These are phyloP conservation scores for Kluyveromyces nonfermentans DNA, from an alignment of 805 yeast genomes.

Conservation along the genomic window DNA sequence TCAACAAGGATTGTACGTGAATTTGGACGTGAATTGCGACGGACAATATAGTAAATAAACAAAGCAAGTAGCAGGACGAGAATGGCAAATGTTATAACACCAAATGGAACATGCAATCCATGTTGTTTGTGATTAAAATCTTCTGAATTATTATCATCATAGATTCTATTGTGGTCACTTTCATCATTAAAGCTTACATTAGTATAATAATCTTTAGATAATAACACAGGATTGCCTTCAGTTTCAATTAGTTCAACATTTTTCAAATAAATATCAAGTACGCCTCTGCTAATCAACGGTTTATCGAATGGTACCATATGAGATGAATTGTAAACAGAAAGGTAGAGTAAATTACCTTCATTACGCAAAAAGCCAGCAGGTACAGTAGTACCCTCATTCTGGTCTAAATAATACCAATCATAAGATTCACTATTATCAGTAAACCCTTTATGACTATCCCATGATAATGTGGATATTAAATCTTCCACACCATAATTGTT, in stretches of 20 bases:
- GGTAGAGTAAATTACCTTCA: slow-evolving; percentile 69
- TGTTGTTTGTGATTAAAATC: slow-evolving; percentile 4
- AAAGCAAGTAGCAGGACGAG: slow-evolving; percentile 6
- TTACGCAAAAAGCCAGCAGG: slow-evolving; percentile 37
- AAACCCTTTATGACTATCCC: slow-evolving; percentile 47
- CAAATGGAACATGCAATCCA: no score
- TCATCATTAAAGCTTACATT: slow-evolving; percentile 4
- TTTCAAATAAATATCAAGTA: slow-evolving; percentile 45
- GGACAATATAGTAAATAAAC: slow-evolving; percentile 8
- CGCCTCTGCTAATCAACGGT: slow-evolving; percentile 58
- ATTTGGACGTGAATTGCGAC: slow-evolving; percentile 10
- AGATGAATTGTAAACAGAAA: slow-evolving; percentile 64
- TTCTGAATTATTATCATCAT: slow-evolving; percentile 15
- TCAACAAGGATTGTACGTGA: slow-evolving; percentile 15
- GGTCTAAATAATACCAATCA: slow-evolving; percentile 34
- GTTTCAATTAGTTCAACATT: slow-evolving; percentile 46
- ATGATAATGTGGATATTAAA: slow-evolving; percentile 49
- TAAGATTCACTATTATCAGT: slow-evolving; percentile 17
- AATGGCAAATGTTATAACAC: neutral
- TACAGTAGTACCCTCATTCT: slow-evolving; percentile 25
- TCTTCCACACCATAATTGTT: slow-evolving; percentile 68
- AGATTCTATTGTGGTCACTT: slow-evolving; percentile 7
- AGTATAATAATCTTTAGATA: neutral
- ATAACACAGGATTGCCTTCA: slow-evolving; percentile 31
- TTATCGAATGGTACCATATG: slow-evolving; percentile 92